phyloP scores from a whole-genome alignment of 2,329 filamentous ascomycete genomes.

The Hirsutella minnesotensis region DNA sequence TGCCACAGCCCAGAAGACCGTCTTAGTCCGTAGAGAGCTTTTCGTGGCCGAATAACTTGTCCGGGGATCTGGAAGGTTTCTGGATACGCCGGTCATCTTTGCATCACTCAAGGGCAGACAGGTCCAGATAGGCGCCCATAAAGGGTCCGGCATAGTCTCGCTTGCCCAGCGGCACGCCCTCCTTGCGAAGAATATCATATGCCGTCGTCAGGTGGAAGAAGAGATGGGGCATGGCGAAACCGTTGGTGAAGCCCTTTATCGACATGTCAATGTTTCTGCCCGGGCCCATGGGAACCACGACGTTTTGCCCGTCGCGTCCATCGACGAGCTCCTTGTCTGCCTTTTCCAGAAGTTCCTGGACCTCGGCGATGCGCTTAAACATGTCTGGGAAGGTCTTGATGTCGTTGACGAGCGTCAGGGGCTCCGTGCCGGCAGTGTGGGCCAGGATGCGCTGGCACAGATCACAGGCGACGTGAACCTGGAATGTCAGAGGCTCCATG shows the following conservation, averaged over 20 bases:
- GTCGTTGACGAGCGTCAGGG: conserved; percentile 13
- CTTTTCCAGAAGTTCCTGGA: conserved; percentile 16
- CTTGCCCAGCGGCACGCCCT: conserved; percentile 52
- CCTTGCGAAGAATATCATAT: conserved; percentile 48
- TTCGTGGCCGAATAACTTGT: no score
- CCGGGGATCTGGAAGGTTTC: no score
- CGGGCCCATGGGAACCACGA: conserved; percentile 18
- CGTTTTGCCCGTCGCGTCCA: conserved; percentile 13
- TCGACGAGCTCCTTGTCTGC: conserved; percentile 22
- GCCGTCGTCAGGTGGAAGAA: conserved; percentile 51
- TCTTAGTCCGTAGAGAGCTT: no score
- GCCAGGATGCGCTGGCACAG: conserved; percentile 18
- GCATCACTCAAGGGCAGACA: no score
- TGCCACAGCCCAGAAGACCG: no score
- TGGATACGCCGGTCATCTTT: no score
- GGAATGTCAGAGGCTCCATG: conserved; percentile 31
- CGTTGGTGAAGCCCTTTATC: conserved; percentile 28
- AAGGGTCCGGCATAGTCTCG: conserved; percentile 35
- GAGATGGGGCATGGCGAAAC: conserved; percentile 44
- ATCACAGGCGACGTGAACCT: conserved; percentile 22
- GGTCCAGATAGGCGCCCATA: conserved; percentile 11
- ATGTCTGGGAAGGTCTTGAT: conserved; percentile 21
- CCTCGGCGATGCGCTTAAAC: conserved; percentile 19
- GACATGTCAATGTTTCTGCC: conserved; percentile 12
- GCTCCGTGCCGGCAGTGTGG: conserved; percentile 19